Percentiles rank a stretch among this genome's conserved stretches.
Conservation (phyloP, 139 green algal species). For the Chlorella sp. region DNA sequence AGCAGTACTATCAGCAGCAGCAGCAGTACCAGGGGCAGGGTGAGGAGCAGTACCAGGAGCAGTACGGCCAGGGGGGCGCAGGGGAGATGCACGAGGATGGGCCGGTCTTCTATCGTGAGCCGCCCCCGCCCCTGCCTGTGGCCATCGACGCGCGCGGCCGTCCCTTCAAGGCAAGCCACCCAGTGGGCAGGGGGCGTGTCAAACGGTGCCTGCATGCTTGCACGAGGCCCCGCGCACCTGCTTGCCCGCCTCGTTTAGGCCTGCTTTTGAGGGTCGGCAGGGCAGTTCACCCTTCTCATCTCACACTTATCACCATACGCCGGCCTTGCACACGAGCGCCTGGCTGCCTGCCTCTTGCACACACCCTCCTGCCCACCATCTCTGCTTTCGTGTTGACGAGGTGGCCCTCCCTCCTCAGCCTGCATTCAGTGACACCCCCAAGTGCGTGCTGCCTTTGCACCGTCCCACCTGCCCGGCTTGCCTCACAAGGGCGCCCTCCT, state of each 20-base stretch:
- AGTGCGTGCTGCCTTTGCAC: too few species aligned
- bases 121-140: conserved; percentile 3
- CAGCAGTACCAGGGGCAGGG: background rate
- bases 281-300: background rate
- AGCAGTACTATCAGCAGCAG: background rate
- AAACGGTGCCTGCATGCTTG: background rate
- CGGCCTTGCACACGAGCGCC: background rate
- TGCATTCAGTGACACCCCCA: too few species aligned
- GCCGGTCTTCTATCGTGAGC: background rate
- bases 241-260: too few species aligned
- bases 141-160: conserved; percentile 9
- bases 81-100: conserved; percentile 11
- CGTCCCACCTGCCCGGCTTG: too few species aligned
- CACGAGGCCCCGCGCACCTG: background rate
- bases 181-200: background rate
- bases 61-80: background rate
- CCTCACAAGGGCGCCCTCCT: background rate
- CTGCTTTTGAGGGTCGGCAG: background rate
- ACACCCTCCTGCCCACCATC: background rate
- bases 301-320: background rate
- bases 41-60: background rate
- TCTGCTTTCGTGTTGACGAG: too few species aligned
- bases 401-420: too few species aligned
- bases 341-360: background rate
- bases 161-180: conserved; percentile 29